Percentiles rank a stretch among this genome's conserved stretches.
Conservation (phyloP, 2,329 filamentous ascomycete genomes). For the Verruconis gallopava region DNA sequence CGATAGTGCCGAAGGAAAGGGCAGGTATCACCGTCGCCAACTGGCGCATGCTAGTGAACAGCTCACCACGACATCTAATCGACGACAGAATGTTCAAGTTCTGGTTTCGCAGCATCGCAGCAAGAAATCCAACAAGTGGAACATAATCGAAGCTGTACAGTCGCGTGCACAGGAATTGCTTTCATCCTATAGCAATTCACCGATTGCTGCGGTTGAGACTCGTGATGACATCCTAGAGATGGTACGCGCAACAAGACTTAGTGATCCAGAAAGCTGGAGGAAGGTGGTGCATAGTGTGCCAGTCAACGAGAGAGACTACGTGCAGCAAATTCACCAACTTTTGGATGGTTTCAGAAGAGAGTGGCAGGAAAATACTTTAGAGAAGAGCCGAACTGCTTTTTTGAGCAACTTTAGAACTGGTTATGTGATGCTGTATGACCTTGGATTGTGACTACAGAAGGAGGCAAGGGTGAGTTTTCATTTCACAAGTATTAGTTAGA, state of each 20-base stretch:
- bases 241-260: slow-evolving; percentile 60
- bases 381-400: slow-evolving; percentile 55
- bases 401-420: slow-evolving; percentile 86
- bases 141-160: slow-evolving; percentile 69
- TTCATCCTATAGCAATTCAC: slow-evolving; percentile 59
- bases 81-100: slow-evolving; percentile 58
- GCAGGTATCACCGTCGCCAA: background rate
- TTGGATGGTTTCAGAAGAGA: slow-evolving; percentile 49
- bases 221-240: slow-evolving; percentile 70
- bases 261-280: slow-evolving; percentile 74
- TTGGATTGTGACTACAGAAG: slow-evolving; percentile 31
- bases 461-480: too few species aligned
- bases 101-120: slow-evolving; percentile 68
- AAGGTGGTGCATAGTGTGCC: slow-evolving; percentile 65
- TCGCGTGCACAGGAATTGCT: slow-evolving; percentile 47
- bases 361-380: slow-evolving; percentile 32
- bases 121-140: slow-evolving; percentile 83
- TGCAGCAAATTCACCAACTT: slow-evolving; percentile 70
- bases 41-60: slow-evolving; percentile 9
- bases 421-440: slow-evolving; percentile 73
- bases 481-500: too few species aligned
- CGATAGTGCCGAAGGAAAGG: slow-evolving; percentile 45
- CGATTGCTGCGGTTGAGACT: slow-evolving; percentile 78
- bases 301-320: slow-evolving; percentile 66
- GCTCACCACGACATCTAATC: slow-evolving; percentile 13